Percentiles rank a stretch among this genome's conserved stretches.
phyloP scores from a whole-genome alignment of 768 basidiomycete genomes.

The Arthromyces matolae region DNA sequence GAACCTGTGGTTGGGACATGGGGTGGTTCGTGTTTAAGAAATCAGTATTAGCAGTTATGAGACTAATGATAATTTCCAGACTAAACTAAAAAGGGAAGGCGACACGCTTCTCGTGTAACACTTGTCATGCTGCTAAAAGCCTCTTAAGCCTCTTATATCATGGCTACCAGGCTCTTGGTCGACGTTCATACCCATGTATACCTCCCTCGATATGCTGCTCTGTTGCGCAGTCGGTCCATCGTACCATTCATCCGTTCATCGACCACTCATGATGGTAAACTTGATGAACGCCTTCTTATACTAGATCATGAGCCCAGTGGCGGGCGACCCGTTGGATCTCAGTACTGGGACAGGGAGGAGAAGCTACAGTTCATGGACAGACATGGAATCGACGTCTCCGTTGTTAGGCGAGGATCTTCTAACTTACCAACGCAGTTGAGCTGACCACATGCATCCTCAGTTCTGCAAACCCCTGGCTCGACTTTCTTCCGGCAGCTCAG shows the following conservation, averaged over 20 bases:
- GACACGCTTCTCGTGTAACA: no score
- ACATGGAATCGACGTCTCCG: conserved; percentile 76
- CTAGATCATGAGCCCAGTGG: conserved; percentile 76
- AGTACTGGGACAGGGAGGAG: conserved; percentile 75
- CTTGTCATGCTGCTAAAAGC: no score
- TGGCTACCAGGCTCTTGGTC: conserved; percentile 45
- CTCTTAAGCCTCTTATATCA: conserved; percentile 5
- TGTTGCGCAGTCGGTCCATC: conserved; percentile 58
- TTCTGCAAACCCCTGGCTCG: conserved; percentile 89
- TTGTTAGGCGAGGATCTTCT: conserved; percentile 54
- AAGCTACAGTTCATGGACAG: conserved; percentile 84
- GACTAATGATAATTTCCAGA: no score
- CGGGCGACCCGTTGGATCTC: conserved; percentile 77
- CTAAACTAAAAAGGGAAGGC: no score
- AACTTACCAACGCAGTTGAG: not conserved
- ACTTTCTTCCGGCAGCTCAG: conserved; percentile 70
- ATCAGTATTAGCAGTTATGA: no score
- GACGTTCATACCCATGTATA: conserved; percentile 89
- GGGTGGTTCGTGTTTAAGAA: not conserved
- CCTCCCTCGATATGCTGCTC: conserved; percentile 69
- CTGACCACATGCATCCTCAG: conserved; percentile 30
- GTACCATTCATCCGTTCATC: conserved; percentile 65
- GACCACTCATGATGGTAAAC: conserved; percentile 38
- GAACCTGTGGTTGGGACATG: conserved; percentile 11
- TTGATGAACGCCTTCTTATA: conserved; percentile 71